These are phyloP conservation scores for Pecoramyces ruminantium DNA, from an alignment of 192 early-diverging fungal genomes.

Conservation along the genomic window DNA sequence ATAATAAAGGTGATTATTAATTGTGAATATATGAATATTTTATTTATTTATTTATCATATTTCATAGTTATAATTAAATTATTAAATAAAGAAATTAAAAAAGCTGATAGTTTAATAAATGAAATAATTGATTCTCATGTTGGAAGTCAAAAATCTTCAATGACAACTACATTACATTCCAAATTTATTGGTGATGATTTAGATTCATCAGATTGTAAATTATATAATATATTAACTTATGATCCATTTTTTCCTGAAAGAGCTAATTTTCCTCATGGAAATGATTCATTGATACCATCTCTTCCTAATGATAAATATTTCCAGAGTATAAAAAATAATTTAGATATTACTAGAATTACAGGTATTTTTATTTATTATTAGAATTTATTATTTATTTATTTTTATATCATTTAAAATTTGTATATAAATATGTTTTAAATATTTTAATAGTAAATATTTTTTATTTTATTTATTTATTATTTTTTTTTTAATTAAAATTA, in stretches of 20 bases:
- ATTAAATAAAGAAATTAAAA: too few relatives aligned
- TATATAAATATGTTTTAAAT: too few relatives aligned
- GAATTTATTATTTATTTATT: too few relatives aligned
- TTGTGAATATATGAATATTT: too few relatives aligned
- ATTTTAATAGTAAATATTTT: neutral
- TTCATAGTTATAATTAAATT: too few relatives aligned
- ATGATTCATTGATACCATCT: neutral
- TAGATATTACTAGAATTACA: conserved; percentile 30
- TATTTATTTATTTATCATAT: too few relatives aligned
- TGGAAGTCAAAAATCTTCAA: neutral
- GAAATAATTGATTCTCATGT: too few relatives aligned
- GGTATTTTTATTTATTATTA: neutral
- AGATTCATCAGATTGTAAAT: neutral
- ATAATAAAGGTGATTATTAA: too few relatives aligned
- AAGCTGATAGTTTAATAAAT: neutral
- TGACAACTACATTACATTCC: neutral
- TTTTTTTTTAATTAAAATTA: conserved; percentile 13
- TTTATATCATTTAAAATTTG: too few relatives aligned
- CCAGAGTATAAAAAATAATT: conserved; percentile 4
- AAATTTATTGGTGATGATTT: neutral
- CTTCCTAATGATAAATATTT: conserved; percentile 1
- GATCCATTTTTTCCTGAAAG: neutral
- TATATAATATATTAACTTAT: neutral
- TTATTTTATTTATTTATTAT: conserved; percentile 19
- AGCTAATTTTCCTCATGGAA: neutral